Evolutionary conservation across 1,284 basidiomycete species (phyloP).

Genomic region (Tremellales sp.): DNA sequence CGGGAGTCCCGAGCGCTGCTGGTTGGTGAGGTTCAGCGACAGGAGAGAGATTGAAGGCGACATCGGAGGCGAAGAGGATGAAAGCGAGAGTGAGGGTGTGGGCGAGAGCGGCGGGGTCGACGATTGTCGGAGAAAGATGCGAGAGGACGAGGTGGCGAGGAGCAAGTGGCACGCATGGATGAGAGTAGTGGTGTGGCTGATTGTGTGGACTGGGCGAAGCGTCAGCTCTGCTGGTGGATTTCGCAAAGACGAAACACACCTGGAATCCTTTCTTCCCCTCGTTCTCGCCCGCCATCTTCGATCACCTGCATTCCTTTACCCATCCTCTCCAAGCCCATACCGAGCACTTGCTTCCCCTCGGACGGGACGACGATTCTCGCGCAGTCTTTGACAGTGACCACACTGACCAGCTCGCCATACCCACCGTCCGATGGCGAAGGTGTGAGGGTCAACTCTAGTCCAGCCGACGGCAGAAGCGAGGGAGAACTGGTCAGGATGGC

Average conservation of each 20-base stretch:
- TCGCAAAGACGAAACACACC: constrained; percentile 16
- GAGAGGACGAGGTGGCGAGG: constrained; percentile 34
- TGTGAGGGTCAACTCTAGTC: constrained; percentile 5
- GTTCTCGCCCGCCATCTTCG: constrained; percentile 24
- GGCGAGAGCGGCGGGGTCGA: constrained; percentile 29
- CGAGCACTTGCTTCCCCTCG: constrained; percentile 33
- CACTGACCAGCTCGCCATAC: constrained; percentile 19
- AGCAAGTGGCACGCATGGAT: constrained; percentile 35
- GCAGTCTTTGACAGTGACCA: constrained; percentile 31
- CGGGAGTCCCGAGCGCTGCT: constrained; percentile 17
- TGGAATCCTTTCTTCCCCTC: constrained; percentile 38
- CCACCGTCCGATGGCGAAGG: constrained; percentile 9
- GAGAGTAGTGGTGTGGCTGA: constrained; percentile 27
- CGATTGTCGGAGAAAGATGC: constrained; percentile 31
- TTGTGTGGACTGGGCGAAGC: constrained; percentile 28
- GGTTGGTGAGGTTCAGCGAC: constrained; percentile 3
- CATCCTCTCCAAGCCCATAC: constrained; percentile 32
- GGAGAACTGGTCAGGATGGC: constrained; percentile 10
- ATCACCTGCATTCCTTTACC: constrained; percentile 26
- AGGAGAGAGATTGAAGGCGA: constrained; percentile 14
- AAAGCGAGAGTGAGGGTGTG: constrained; percentile 19
- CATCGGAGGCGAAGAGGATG: constrained; percentile 12
- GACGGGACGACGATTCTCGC: constrained; percentile 33
- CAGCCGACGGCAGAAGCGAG: constrained; percentile 4
- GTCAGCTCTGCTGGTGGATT: constrained; percentile 8